Evolutionary conservation across 75 land plant genomes (phyloP).

Genomic region (Pinus tabuliformis): DNA sequence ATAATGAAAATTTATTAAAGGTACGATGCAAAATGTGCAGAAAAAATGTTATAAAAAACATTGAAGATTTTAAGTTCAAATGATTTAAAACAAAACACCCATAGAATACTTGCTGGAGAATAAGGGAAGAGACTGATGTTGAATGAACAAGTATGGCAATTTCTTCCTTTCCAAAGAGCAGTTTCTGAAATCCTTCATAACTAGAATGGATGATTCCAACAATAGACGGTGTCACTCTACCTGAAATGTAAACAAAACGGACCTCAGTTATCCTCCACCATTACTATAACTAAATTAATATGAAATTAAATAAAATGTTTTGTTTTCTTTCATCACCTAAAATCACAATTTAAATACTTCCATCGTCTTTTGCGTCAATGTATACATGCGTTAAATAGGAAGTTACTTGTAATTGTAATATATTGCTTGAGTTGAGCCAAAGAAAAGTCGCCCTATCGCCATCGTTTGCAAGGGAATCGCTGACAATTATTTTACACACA

Average conservation of each 20-base stretch:
- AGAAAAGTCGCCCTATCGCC: slow-evolving; percentile 85
- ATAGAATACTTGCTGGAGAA: neutral
- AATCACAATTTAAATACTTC: too few relatives aligned
- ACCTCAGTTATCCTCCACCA: neutral
- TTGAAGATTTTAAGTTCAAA: neutral
- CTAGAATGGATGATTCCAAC: slow-evolving; percentile 97
- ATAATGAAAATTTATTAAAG: neutral
- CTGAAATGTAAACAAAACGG: slow-evolving; percentile 21
- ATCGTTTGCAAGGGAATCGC: slow-evolving; percentile 11
- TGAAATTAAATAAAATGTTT: neutral
- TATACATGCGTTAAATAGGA: slow-evolving; percentile 95
- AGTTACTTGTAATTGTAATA: slow-evolving; percentile 97
- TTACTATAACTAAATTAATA: neutral
- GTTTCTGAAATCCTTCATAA: slow-evolving; percentile 94
- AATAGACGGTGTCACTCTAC: slow-evolving; percentile 95
- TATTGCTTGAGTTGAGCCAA: slow-evolving; percentile 77
- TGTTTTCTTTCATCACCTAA: too few relatives aligned
- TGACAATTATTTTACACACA: slow-evolving; percentile 1
- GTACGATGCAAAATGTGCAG: slow-evolving; percentile 50
- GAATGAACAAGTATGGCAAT: slow-evolving; percentile 96
- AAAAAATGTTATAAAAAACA: neutral
- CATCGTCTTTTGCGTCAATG: too few relatives aligned
- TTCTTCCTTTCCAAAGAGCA: slow-evolving; percentile 97
- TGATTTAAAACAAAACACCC: neutral
- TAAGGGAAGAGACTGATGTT: slow-evolving; percentile 16